These are phyloP conservation scores for Boletus reticulatus DNA, from an alignment of 768 basidiomycete genomes.

Conservation along the genomic window DNA sequence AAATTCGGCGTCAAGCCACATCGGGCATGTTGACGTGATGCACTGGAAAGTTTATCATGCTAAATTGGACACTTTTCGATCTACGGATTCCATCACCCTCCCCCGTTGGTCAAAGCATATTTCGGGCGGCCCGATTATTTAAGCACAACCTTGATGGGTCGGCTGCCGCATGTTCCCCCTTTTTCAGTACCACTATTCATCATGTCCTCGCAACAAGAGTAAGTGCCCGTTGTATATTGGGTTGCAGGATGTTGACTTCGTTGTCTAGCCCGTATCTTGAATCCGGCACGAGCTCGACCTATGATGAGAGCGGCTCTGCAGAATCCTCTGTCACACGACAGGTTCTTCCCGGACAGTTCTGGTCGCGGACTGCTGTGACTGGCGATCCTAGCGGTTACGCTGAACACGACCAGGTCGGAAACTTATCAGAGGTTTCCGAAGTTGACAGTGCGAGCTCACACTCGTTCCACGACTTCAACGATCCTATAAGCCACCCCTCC, in stretches of 20 bases:
- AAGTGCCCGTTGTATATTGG: background rate
- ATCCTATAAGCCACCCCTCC: background rate
- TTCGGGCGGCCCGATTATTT: constrained; percentile 20
- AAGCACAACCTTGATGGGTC: constrained; percentile 14
- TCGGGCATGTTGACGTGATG: constrained; percentile 18
- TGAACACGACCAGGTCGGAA: constrained; percentile 6
- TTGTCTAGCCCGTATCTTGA: constrained; percentile 3
- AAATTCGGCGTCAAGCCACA: constrained; percentile 5
- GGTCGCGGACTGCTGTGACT: background rate
- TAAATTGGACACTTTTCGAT: constrained; percentile 18
- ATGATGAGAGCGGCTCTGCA: constrained; percentile 6
- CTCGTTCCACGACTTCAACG: constrained; percentile 2
- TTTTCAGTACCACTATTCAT: constrained; percentile 1
- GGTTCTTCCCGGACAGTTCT: background rate
- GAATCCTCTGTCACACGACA: constrained; percentile 1
- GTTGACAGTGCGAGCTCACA: constrained; percentile 6
- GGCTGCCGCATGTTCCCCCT: constrained; percentile 4
- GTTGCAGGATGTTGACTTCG: constrained; percentile 1
- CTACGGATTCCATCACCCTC: constrained; percentile 17
- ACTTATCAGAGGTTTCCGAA: background rate
- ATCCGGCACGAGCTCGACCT: background rate
- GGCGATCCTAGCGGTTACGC: constrained; percentile 1
- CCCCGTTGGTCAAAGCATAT: constrained; percentile 18
- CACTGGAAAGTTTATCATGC: constrained; percentile 28
- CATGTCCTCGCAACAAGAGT: constrained; percentile 25